Conservation (phyloP, 208 protist species). For the Novymonas esmeraldas region DNA sequence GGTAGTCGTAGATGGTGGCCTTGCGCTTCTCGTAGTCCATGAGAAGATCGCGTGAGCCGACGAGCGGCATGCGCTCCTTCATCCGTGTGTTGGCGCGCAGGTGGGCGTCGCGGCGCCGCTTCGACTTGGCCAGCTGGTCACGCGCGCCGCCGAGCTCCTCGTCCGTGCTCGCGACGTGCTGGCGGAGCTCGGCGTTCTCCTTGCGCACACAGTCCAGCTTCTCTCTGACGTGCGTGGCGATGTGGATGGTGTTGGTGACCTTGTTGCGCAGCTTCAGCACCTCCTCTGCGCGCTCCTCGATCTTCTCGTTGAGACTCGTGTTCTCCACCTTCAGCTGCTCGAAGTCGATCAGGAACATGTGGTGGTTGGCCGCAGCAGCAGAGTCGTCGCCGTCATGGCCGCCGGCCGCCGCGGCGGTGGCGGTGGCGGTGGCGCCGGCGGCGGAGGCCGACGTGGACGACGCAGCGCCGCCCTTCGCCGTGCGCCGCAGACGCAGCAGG, state of each 20-base stretch:
- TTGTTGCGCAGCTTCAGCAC: conserved; percentile 96
- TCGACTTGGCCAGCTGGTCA: conserved; percentile 91
- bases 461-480: conserved; percentile 23
- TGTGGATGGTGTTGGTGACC: conserved; percentile 96
- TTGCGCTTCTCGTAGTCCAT: conserved; percentile 95
- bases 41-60: conserved; percentile 94
- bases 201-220: conserved; percentile 97
- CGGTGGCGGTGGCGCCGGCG: neutral
- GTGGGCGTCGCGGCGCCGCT: conserved; percentile 91
- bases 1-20: conserved; percentile 65
- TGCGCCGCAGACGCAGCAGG: conserved; percentile 65
- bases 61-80: conserved; percentile 93
- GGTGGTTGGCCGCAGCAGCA: conserved; percentile 83
- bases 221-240: conserved; percentile 98
- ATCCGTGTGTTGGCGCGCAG: conserved; percentile 87
- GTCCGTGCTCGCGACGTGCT: conserved; percentile 91
- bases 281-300: conserved; percentile 98
- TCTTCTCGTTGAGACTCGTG: conserved; percentile 98
- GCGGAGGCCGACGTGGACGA: neutral
- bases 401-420: neutral
- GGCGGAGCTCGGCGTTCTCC: conserved; percentile 89
- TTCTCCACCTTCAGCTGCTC: conserved; percentile 99
- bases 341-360: conserved; percentile 98
- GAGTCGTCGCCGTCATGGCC: conserved; percentile 39
- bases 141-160: conserved; percentile 82